phyloP scores from a whole-genome alignment of 2,329 filamentous ascomycete species.

The Nigrospora oryzae region DNA sequence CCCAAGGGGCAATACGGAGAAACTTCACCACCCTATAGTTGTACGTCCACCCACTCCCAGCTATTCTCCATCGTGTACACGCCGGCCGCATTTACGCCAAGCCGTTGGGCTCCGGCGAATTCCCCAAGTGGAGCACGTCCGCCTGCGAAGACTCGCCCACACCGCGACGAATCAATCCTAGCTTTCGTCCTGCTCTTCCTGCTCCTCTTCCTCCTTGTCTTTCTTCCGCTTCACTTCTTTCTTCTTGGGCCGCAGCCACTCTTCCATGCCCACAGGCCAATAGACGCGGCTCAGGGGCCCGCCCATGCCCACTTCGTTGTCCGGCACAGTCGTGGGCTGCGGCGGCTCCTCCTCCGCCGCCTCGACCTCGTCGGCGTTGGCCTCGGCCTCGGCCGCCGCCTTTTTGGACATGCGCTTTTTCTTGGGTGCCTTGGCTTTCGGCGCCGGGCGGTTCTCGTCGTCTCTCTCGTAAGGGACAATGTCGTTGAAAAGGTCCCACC shows the following conservation, averaged over 20 bases:
- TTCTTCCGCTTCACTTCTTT: constrained; percentile 50
- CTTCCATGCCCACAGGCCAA: constrained; percentile 84
- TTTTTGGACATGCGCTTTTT: constrained; percentile 30
- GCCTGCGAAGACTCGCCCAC: neutral
- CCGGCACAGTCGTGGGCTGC: constrained; percentile 39
- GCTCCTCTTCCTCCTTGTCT: constrained; percentile 13
- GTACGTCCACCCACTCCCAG: no score
- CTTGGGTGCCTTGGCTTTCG: constrained; percentile 38
- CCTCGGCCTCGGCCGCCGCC: constrained; percentile 22
- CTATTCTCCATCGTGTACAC: no score
- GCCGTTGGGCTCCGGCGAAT: neutral
- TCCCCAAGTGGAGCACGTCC: neutral
- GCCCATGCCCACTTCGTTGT: constrained; percentile 77
- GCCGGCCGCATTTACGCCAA: neutral
- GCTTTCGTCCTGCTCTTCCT: constrained; percentile 14
- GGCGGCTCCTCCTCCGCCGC: constrained; percentile 31
- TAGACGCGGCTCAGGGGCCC: constrained; percentile 76
- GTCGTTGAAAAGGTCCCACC: constrained; percentile 67
- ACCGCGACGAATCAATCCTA: neutral
- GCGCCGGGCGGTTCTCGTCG: constrained; percentile 60
- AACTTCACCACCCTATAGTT: no score
- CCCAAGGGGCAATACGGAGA: no score
- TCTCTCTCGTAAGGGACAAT: constrained; percentile 67
- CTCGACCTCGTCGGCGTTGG: constrained; percentile 24
- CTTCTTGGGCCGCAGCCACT: constrained; percentile 81